Evolutionary conservation across 2,329 filamentous ascomycete genomes (phyloP), one percentile per base, ranked within the genome.

Genomic region (Purpureocillium takamizusanense): DNA sequence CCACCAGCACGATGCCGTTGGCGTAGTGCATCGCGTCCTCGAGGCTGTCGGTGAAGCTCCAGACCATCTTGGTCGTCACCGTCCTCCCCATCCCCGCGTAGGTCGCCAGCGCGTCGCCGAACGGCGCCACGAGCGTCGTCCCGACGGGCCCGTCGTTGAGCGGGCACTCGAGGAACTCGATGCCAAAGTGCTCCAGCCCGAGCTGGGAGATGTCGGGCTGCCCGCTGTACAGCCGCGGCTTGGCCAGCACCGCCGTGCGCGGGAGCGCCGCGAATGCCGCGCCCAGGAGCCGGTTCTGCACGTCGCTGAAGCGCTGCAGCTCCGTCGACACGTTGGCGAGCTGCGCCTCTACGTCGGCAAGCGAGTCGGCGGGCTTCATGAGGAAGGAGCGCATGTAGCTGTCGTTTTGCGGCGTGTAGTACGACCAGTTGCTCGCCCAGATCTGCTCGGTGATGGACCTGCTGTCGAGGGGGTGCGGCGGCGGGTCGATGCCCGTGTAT

Each of bases 41-140:
- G 4, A 40, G 23, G 15, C 27, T 41, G 11, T 42, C 41, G 12
- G 41, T 34, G 14, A 42, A 42, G 14, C 38, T 40, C 41, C 41
- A 42, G 12, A 35, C 38, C 41, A 42, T 42, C 31, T 42, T 41
- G 7, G 41, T 41, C 4, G 38, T 42, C 5, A 42, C 29, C 3
- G 35, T 41, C 4, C 18, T 35, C 11, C 41, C 41, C n/a, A 38
- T 34, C 17, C 38, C n/a, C 14, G 35, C 12, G 17, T 34, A 41
- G 28, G 33, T 41, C 3, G n/a, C 18, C 7, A 42, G 13, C 9
- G 35, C 38, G 16, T 41, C 31, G 1, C n/a, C 16, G 17, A 42
- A 28, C 14, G 41, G 32, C 15, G 31, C 12, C 5, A 17, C 29
- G 14, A 42, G 16, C 16, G 37, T 16, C 6, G 18, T 14, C 1